Conservation (phyloP, 257 asterid species). For the Nicotiana sylvestris region DNA sequence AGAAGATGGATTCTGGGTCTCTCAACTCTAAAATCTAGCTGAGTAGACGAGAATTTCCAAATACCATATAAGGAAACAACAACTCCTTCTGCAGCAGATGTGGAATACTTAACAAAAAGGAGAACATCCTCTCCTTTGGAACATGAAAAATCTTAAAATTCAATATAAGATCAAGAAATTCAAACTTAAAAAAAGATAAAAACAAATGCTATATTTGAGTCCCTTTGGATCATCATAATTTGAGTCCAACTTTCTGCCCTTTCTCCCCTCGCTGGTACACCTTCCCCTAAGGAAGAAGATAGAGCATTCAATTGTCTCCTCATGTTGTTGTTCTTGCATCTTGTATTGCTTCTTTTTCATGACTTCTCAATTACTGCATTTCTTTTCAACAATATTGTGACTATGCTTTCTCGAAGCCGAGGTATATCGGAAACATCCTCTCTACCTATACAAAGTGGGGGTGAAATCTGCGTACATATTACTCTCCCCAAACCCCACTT, state of each 20-base stretch:
- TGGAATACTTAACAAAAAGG: neutral
- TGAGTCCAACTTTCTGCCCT: neutral
- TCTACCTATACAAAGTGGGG: no score
- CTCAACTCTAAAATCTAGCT: neutral
- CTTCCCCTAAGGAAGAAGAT: neutral
- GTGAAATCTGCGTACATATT: no score
- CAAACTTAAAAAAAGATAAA: neutral
- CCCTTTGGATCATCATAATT: neutral
- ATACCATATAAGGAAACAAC: neutral
- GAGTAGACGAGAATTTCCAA: neutral
- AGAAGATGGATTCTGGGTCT: neutral
- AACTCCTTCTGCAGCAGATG: neutral
- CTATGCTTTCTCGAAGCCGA: no score
- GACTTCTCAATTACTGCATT: no score
- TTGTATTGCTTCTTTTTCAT: no score
- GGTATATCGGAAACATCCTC: no score
- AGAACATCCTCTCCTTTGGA: neutral
- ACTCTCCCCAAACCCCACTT: no score
- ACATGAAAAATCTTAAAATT: neutral
- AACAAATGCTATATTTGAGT: neutral
- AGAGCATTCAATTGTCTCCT: neutral
- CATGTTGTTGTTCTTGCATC: no score
- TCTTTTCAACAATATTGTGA: no score
- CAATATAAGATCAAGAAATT: neutral
- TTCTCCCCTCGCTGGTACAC: neutral